A percentile compares a stretch with the other conserved stretches of the same genome.
Conservation (phyloP, 148 eudicot species). For the Vaccinium corymbosum region DNA sequence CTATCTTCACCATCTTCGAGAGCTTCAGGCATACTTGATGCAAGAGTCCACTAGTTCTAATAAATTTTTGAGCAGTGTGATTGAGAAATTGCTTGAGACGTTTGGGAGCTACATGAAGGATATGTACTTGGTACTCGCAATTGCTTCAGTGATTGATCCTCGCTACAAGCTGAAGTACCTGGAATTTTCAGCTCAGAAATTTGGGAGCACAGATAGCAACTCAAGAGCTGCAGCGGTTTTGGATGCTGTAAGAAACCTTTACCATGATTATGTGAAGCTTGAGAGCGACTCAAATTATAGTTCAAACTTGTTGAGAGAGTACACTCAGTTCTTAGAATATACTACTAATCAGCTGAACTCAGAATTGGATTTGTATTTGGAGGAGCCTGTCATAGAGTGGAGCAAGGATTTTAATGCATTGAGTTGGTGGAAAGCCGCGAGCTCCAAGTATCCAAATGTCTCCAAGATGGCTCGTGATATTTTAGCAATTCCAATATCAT, state of each 20-base stretch:
- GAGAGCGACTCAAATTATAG: background rate
- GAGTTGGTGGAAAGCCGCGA: conserved; percentile 15
- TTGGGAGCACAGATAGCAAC: background rate
- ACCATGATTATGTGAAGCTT: background rate
- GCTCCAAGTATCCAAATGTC: conserved; percentile 2
- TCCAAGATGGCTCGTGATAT: conserved; percentile 6
- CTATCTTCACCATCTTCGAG: conserved; percentile 9
- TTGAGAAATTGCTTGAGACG: background rate
- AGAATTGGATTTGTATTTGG: conserved; percentile 8
- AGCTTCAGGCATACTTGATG: conserved; percentile 24
- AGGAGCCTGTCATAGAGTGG: conserved; percentile 10
- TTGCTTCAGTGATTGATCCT: conserved; percentile 12
- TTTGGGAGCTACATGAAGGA: background rate
- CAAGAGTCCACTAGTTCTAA: background rate
- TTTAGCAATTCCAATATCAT: conserved; percentile 8
- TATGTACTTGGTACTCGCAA: conserved; percentile 1
- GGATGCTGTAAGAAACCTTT: background rate
- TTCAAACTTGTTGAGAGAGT: too few species aligned
- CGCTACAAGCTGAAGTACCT: conserved; percentile 33
- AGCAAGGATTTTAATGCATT: background rate
- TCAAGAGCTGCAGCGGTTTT: background rate
- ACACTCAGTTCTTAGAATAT: too few species aligned
- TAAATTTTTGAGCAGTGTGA: background rate
- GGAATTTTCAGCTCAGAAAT: conserved; percentile 10
- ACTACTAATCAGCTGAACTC: background rate